A percentile compares a stretch with the other conserved stretches of the same genome.
Evolutionary conservation across 805 yeast species (phyloP).

Genomic region (Spathaspora passalidarum): DNA sequence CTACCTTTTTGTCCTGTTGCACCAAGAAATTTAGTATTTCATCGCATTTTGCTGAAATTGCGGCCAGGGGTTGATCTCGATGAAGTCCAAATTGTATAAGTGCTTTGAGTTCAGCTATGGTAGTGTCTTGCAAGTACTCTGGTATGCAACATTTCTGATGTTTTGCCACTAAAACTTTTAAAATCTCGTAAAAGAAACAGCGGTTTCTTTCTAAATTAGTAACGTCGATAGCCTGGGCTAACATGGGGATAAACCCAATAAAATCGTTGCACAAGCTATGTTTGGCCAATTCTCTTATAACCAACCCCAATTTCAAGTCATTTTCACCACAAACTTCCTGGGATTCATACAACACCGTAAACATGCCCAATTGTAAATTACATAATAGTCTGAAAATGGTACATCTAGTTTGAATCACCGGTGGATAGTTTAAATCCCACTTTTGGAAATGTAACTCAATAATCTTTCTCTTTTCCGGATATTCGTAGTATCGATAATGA

Average conservation of each 20-base stretch:
- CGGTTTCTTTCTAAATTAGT: conserved; percentile 15
- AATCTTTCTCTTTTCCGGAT: background rate
- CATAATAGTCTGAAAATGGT: conserved; percentile 31
- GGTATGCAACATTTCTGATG: conserved; percentile 35
- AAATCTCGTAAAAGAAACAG: conserved; percentile 24
- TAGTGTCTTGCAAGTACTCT: conserved; percentile 23
- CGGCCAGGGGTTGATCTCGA: background rate
- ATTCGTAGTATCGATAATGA: conserved; percentile 36
- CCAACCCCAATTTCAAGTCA: conserved; percentile 13
- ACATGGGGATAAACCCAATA: conserved; percentile 27
- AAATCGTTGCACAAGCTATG: conserved; percentile 27
- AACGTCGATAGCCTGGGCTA: conserved; percentile 31
- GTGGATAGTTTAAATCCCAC: conserved; percentile 33
- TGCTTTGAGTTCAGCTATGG: conserved; percentile 19
- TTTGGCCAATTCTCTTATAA: conserved; percentile 14
- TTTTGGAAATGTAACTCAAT: conserved; percentile 19
- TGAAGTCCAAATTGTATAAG: conserved; percentile 33
- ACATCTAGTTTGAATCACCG: conserved; percentile 21
- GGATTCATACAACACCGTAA: conserved; percentile 6
- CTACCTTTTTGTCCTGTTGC: conserved; percentile 6
- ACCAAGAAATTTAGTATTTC: conserved; percentile 19
- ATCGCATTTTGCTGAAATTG: conserved; percentile 2
- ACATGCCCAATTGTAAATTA: conserved; percentile 29
- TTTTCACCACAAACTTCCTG: conserved; percentile 4
- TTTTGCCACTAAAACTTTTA: conserved; percentile 17